These are phyloP conservation scores for Penicilliopsis zonata DNA, from an alignment of 495 filamentous ascomycete genomes.

Conservation along the genomic window DNA sequence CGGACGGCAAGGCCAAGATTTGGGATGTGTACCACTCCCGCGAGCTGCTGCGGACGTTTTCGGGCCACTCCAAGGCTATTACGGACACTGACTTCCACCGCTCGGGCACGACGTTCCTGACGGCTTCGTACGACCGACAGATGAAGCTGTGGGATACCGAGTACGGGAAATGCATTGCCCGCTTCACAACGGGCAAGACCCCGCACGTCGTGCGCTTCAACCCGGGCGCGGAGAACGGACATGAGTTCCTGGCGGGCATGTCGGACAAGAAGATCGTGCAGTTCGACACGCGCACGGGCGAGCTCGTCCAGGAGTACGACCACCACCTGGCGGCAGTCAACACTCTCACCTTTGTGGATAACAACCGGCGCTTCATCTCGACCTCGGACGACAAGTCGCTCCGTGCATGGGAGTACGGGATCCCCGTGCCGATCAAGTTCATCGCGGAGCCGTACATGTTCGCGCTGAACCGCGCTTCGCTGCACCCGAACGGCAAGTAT, in stretches of 20 bases:
- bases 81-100: slow-evolving; percentile 83
- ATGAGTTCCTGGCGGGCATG: slow-evolving; percentile 93
- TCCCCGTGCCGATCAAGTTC: slow-evolving; percentile 83
- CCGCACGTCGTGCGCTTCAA: slow-evolving; percentile 94
- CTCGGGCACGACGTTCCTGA: slow-evolving; percentile 74
- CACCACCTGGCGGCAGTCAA: slow-evolving; percentile 96
- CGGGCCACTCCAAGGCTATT: slow-evolving; percentile 80
- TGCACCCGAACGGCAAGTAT: slow-evolving; percentile 84
- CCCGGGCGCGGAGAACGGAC: slow-evolving; percentile 56
- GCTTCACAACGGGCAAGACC: slow-evolving; percentile 85
- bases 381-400: slow-evolving; percentile 95
- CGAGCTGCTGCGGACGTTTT: slow-evolving; percentile 80
- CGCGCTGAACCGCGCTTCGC: slow-evolving; percentile 64
- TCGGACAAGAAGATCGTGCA: slow-evolving; percentile 98
- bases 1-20: slow-evolving; percentile 84
- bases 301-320: slow-evolving; percentile 94
- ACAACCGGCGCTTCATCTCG: slow-evolving; percentile 91
- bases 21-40: slow-evolving; percentile 88
- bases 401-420: slow-evolving; percentile 94
- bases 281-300: slow-evolving; percentile 77
- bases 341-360: slow-evolving; percentile 92
- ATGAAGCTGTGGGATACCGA: slow-evolving; percentile 99
- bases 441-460: slow-evolving; percentile 97
- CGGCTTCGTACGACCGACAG: slow-evolving; percentile 83
- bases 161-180: slow-evolving; percentile 73